Conservation (phyloP, 768 basidiomycete species). For the Macrolepiota fuliginosa region DNA sequence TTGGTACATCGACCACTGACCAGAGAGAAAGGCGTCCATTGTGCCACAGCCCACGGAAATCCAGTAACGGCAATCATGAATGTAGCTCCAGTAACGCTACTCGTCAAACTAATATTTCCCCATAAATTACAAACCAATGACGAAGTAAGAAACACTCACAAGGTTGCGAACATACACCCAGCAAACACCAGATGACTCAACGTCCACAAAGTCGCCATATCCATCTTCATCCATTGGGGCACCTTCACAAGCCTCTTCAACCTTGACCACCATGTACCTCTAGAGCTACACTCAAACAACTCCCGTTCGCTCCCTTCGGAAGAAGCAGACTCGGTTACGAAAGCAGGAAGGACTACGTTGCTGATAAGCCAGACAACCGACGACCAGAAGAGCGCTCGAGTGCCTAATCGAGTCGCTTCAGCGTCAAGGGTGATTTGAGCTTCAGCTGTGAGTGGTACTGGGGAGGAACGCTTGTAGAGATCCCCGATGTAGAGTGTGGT, state of each 20-base stretch:
- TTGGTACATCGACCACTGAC: slow-evolving; percentile 36
- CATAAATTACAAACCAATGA: neutral
- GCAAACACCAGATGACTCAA: slow-evolving; percentile 73
- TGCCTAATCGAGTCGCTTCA: slow-evolving; percentile 80
- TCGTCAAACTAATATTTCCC: slow-evolving; percentile 54
- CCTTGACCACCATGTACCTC: slow-evolving; percentile 19
- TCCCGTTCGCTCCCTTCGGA: neutral
- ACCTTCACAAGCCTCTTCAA: slow-evolving; percentile 19
- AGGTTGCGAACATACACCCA: slow-evolving; percentile 75
- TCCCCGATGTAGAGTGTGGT: slow-evolving; percentile 87
- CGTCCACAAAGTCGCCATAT: slow-evolving; percentile 76
- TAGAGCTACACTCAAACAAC: neutral
- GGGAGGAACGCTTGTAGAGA: slow-evolving; percentile 60
- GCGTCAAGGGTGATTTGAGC: slow-evolving; percentile 42
- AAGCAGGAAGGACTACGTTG: slow-evolving; percentile 70
- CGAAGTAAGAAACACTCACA: slow-evolving; percentile 51
- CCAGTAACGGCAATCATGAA: slow-evolving; percentile 76
- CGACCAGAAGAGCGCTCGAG: slow-evolving; percentile 79
- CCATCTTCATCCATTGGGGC: slow-evolving; percentile 48
- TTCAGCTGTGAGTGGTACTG: slow-evolving; percentile 21
- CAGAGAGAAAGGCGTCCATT: slow-evolving; percentile 92
- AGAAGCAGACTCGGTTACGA: slow-evolving; percentile 39
- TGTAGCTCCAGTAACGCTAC: slow-evolving; percentile 68
- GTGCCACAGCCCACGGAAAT: slow-evolving; percentile 86
- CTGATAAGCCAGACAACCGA: slow-evolving; percentile 64